Evolutionary conservation across 306 rosid species (phyloP).

Genomic region (Casuarina equisetifolia): DNA sequence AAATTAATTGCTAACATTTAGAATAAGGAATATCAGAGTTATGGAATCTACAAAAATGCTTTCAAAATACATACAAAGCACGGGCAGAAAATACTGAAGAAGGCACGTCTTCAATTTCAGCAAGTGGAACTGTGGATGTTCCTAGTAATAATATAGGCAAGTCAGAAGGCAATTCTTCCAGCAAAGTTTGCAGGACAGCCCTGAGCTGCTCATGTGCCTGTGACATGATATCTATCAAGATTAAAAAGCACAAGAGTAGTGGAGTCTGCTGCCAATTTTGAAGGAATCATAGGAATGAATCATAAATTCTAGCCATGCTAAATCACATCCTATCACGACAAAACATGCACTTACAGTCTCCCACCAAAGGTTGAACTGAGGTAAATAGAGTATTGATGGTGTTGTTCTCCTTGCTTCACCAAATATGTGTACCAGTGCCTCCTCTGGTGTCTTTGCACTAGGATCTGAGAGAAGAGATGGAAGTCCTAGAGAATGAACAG

Average conservation of each 20-base stretch:
- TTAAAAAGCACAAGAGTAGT: conserved; percentile 25
- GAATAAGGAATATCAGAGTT: conserved; percentile 1
- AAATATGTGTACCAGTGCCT: conserved; percentile 94
- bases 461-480: conserved; percentile 96
- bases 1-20: conserved; percentile 4
- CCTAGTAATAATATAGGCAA: conserved; percentile 80
- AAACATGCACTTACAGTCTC: conserved; percentile 71
- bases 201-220: conserved; percentile 97
- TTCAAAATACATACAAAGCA: conserved; percentile 59
- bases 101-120: conserved; percentile 73
- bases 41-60: conserved; percentile 8
- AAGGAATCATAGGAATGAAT: conserved; percentile 11
- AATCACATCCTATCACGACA: conserved; percentile 14
- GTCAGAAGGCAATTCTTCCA: conserved; percentile 88
- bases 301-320: conserved; percentile 19
- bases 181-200: conserved; percentile 83
- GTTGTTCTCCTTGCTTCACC: conserved; percentile 97
- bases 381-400: conserved; percentile 89
- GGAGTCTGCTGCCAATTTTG: background rate
- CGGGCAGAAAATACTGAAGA: conserved; percentile 60
- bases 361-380: conserved; percentile 98
- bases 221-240: conserved; percentile 31
- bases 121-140: conserved; percentile 60
- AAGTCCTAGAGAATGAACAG: conserved; percentile 92
- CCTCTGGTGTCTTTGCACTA: conserved; percentile 98